Base-by-base conservation (phyloP, 2,329 filamentous ascomycete species). In the Neopestalotiopsis sp. region DNA sequence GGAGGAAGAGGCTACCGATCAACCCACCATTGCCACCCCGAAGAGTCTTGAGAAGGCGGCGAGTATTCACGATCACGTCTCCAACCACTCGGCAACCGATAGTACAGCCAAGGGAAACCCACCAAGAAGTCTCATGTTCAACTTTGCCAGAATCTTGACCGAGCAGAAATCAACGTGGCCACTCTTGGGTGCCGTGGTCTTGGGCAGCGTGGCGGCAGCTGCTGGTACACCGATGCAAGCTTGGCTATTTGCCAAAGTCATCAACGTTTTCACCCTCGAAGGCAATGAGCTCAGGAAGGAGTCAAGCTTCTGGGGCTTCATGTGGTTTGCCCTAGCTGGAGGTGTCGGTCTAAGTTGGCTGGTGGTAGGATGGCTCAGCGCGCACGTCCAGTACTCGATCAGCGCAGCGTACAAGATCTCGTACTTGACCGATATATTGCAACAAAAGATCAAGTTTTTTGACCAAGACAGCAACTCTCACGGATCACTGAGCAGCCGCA, bases 281-380 rank as follows among this genome's bases (percentile, higher is more conserved):
- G 69, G 70, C 2, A 69, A 76, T 30, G 76, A 79, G 61, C 74
- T 80, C 34, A 70, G 77, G 49, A 75, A 78, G 1, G 76, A 81
- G 24, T 83, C 82, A 38, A 81, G 85, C 66, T 90, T 90, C 75
- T 91, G 87, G 87, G 83, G 87, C 0, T 81, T 89, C 65, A 91
- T 91, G 88, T 91, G 89, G 80, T 82, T 87, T 17, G 77, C 87
- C 0, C 79, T 90, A 20, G 88, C 89, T 1, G 79, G 84, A 4
- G 85, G 79, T 6, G 79, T 85, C n/a, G 86, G 86, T 0, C 4
- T 85, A 0, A 79, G 82, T 14, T 90, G 91, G 76, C 86, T 87
- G 69, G 70, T 80, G n/a, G 77, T 86, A 13, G 81, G 80, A 9
- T 71, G 68, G 66, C n/a, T 67, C 28, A 56, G 66, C 38, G 1